Conservation (phyloP, 2,329 filamentous ascomycete genomes). For the Pezicula rhizophila region DNA sequence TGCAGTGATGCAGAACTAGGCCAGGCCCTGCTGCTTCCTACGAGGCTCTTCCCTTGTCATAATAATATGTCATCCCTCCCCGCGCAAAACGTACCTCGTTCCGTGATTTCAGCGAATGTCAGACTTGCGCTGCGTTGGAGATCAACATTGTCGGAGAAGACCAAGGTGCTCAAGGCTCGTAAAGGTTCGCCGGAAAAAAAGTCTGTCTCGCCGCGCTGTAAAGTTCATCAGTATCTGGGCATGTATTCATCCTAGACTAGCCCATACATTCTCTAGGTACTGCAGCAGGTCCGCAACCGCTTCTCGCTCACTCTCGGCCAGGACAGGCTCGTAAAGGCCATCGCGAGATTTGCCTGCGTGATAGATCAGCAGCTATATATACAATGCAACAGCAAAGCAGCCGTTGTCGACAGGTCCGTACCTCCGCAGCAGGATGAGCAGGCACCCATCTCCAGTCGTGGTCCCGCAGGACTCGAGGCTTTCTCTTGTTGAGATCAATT, state of each 20-base stretch:
- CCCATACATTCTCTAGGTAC: slow-evolving; percentile 85
- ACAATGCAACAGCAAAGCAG: slow-evolving; percentile 8
- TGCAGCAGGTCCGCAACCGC: slow-evolving; percentile 92
- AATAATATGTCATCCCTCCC: background rate
- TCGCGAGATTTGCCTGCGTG: slow-evolving; percentile 66
- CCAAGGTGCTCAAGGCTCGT: slow-evolving; percentile 86
- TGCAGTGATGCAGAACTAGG: too few species aligned
- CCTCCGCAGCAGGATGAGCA: slow-evolving; percentile 58
- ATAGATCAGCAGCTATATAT: slow-evolving; percentile 29
- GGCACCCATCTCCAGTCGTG: slow-evolving; percentile 47
- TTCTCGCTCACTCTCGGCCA: slow-evolving; percentile 94
- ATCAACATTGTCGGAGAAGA: slow-evolving; percentile 98
- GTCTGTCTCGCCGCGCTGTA: slow-evolving; percentile 81
- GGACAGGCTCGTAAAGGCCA: slow-evolving; percentile 76
- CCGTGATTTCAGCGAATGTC: slow-evolving; percentile 98
- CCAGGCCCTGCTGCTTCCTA: too few species aligned
- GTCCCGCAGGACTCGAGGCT: slow-evolving; percentile 23
- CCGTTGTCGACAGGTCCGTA: slow-evolving; percentile 21
- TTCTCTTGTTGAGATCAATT: slow-evolving; percentile 18
- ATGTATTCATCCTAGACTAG: background rate
- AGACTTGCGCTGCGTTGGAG: slow-evolving; percentile 94
- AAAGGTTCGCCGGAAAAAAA: slow-evolving; percentile 97
- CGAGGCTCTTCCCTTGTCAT: background rate
- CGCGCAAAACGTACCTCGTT: slow-evolving; percentile 65
- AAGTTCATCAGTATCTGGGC: slow-evolving; percentile 11